Evolutionary conservation across 192 early-diverging fungal species (phyloP).

Genomic region (Thamnidium elegans): DNA sequence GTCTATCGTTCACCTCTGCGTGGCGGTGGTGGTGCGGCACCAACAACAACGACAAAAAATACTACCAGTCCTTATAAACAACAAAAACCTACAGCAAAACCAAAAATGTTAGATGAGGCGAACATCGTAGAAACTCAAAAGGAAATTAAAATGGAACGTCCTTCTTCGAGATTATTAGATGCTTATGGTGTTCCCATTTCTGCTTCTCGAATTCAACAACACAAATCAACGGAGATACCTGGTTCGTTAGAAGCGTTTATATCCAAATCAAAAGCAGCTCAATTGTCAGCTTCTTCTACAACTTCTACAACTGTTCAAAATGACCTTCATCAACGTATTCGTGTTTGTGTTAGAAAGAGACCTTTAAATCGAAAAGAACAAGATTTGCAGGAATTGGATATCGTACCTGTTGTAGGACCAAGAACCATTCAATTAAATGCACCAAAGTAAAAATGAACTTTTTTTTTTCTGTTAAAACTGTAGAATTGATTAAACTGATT

Average conservation of each 20-base stretch:
- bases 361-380: constrained; percentile 87
- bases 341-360: constrained; percentile 96
- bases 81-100: constrained; percentile 4
- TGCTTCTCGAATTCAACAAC: not conserved
- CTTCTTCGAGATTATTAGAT: constrained; percentile 52
- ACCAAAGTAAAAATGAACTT: constrained; percentile 67
- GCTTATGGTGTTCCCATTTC: constrained; percentile 69
- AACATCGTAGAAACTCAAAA: not conserved
- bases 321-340: constrained; percentile 79
- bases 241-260: not conserved
- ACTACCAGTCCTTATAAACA: constrained; percentile 11
- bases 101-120: constrained; percentile 5
- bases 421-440: constrained; percentile 83
- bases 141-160: not conserved
- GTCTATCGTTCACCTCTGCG: not conserved
- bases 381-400: constrained; percentile 75
- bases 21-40: not conserved
- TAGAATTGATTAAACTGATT: too few relatives aligned
- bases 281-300: not conserved
- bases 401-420: constrained; percentile 61
- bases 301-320: constrained; percentile 4
- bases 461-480: constrained; percentile 48
- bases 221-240: not conserved
- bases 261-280: not conserved
- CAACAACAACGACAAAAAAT: not conserved